A percentile compares a stretch with the other conserved stretches of the same genome.
These are phyloP conservation scores for Allomyces macrogynus DNA, from an alignment of 192 early-diverging fungal genomes.

Conservation along the genomic window DNA sequence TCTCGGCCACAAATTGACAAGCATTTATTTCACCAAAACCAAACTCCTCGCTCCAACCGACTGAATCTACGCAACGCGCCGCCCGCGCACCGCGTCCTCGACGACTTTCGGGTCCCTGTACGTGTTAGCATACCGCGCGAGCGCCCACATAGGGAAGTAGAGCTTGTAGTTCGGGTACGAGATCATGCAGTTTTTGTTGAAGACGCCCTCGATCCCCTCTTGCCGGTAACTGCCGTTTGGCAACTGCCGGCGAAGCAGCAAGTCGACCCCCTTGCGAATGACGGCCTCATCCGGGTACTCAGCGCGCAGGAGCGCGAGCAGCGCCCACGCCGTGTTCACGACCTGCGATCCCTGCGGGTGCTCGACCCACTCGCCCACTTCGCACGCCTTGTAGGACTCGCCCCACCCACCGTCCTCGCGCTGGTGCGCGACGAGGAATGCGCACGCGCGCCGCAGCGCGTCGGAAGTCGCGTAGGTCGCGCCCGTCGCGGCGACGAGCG, in stretches of 20 bases:
- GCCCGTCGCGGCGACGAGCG: conserved; percentile 53
- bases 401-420: conserved; percentile 91
- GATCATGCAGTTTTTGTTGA: conserved; percentile 74
- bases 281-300: conserved; percentile 51
- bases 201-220: conserved; percentile 94
- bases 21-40: too few species aligned
- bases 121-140: conserved; percentile 56
- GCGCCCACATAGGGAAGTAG: conserved; percentile 76
- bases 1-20: too few species aligned
- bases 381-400: conserved; percentile 76
- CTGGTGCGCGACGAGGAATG: conserved; percentile 77
- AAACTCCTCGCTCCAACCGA: too few species aligned
- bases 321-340: conserved; percentile 72
- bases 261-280: conserved; percentile 41
- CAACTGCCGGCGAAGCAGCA: conserved; percentile 71
- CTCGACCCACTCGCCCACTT: conserved; percentile 35
- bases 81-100: neutral
- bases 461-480: conserved; percentile 36
- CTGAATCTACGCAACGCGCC: too few species aligned
- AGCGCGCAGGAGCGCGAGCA: conserved; percentile 76
- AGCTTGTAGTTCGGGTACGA: conserved; percentile 92
- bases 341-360: conserved; percentile 59
- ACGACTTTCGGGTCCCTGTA: conserved; percentile 27
- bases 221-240: conserved; percentile 88
- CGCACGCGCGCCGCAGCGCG: conserved; percentile 35